Evolutionary conservation across 2,329 filamentous ascomycete species (phyloP).

Genomic region (Fusarium devonianum): DNA sequence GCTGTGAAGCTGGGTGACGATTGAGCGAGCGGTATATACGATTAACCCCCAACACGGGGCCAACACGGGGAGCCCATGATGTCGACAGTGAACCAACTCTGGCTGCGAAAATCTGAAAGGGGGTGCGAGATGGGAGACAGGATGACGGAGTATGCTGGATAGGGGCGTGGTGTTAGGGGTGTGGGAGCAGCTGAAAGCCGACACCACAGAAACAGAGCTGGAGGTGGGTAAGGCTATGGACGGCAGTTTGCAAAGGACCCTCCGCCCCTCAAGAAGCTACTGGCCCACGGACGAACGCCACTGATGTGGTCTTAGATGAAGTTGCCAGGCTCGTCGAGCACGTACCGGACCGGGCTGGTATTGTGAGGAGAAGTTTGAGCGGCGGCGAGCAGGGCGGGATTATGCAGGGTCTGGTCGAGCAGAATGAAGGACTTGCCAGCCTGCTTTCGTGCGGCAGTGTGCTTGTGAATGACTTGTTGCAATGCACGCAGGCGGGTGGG

Average conservation of each 20-base stretch:
- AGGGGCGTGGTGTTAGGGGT: constrained; percentile 28
- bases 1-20: too few species aligned
- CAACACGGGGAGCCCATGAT: constrained; percentile 23
- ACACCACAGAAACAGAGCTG: constrained; percentile 23
- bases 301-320: constrained; percentile 44
- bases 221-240: constrained; percentile 43
- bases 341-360: constrained; percentile 38
- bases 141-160: constrained; percentile 34
- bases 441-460: constrained; percentile 25
- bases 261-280: constrained; percentile 27
- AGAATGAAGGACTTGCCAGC: constrained; percentile 24
- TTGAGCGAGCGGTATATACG: constrained; percentile 36
- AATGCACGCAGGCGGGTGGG: constrained; percentile 33
- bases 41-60: constrained; percentile 21
- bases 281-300: constrained; percentile 40
- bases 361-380: too few species aligned
- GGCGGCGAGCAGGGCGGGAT: constrained; percentile 38
- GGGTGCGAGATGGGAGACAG: constrained; percentile 34
- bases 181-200: constrained; percentile 20
- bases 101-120: constrained; percentile 33
- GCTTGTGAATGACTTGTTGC: constrained; percentile 32
- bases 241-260: constrained; percentile 44
- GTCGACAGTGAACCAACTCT: constrained; percentile 28
- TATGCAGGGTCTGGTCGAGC: constrained; percentile 44
- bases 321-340: constrained; percentile 32